Conservation (phyloP, 805 yeast genomes). For the Wickerhamiella nectarea region DNA sequence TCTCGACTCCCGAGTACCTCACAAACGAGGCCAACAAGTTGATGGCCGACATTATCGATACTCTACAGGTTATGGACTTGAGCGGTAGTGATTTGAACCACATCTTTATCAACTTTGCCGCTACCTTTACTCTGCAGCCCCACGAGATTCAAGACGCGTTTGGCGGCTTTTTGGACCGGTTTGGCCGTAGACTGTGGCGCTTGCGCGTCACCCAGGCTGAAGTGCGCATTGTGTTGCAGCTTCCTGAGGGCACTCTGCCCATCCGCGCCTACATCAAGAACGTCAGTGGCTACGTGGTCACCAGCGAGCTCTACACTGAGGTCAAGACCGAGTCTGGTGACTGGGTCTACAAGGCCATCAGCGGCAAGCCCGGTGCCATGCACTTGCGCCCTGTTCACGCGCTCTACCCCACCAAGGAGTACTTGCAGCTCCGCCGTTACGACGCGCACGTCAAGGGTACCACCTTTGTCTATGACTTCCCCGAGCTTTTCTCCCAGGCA, state of each 20-base stretch:
- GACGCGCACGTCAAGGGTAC: constrained; percentile 98
- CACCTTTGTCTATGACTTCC: constrained; percentile 96
- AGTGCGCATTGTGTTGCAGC: constrained; percentile 88
- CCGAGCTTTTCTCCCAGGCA: constrained; percentile 94
- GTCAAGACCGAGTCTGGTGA: constrained; percentile 84
- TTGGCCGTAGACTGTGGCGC: constrained; percentile 94
- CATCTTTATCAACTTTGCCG: constrained; percentile 91
- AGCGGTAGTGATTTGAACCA: constrained; percentile 93
- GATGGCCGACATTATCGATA: constrained; percentile 91
- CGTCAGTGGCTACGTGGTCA: constrained; percentile 94
- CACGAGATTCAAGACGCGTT: constrained; percentile 95
- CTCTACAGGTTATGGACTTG: constrained; percentile 86
- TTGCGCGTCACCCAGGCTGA: constrained; percentile 95
- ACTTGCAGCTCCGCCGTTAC: constrained; percentile 96
- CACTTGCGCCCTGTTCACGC: constrained; percentile 91
- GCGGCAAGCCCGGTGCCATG: constrained; percentile 77
- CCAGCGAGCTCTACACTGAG: constrained; percentile 88
- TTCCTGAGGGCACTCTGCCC: constrained; percentile 86
- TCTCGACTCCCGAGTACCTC: constrained; percentile 82
- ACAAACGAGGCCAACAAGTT: constrained; percentile 93
- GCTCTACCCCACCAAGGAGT: constrained; percentile 95
- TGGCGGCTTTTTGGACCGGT: constrained; percentile 94
- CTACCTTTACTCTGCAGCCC: constrained; percentile 86
- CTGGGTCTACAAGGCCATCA: constrained; percentile 89
- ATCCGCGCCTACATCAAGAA: constrained; percentile 92